Conservation (phyloP, 805 yeast genomes). For the Starmerella cellae region DNA sequence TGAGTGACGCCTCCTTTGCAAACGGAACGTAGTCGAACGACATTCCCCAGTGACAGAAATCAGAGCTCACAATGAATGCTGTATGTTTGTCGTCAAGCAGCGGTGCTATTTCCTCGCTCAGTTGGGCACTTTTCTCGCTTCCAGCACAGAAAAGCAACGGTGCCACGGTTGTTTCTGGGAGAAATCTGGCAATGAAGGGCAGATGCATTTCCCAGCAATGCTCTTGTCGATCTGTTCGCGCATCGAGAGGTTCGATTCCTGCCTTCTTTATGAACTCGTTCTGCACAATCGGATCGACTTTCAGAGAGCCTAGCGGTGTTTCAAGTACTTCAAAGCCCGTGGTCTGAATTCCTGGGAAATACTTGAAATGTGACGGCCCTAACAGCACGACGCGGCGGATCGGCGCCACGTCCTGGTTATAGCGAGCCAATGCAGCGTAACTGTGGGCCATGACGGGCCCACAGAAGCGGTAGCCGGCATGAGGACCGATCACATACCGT, state of each 20-base stretch:
- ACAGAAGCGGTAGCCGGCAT: conserved; percentile 83
- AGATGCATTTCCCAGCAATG: conserved; percentile 93
- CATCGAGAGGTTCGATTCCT: conserved; percentile 20
- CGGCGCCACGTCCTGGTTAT: conserved; percentile 26
- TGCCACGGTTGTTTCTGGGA: conserved; percentile 39
- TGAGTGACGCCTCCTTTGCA: conserved; percentile 29
- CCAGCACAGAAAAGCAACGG: conserved; percentile 72
- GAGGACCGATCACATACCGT: conserved; percentile 48
- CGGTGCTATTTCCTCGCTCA: conserved; percentile 30
- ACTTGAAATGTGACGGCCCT: conserved; percentile 91
- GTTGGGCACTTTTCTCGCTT: conserved; percentile 33
- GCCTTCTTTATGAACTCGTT: not conserved
- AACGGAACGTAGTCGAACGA: conserved; percentile 39
- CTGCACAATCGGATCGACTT: conserved; percentile 42
- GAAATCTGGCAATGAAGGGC: conserved; percentile 41
- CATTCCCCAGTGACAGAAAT: conserved; percentile 90
- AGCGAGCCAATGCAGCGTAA: conserved; percentile 48
- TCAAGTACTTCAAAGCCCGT: conserved; percentile 44
- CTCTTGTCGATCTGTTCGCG: conserved; percentile 63
- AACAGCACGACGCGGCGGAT: conserved; percentile 57
- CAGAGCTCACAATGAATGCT: conserved; percentile 72
- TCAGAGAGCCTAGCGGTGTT: conserved; percentile 72
- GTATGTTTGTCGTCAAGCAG: conserved; percentile 42
- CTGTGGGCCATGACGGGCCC: conserved; percentile 69
- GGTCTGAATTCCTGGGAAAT: conserved; percentile 48